Base-by-base conservation (phyloP, 2,329 filamentous ascomycete genomes). In the Monosporascus sp. region DNA sequence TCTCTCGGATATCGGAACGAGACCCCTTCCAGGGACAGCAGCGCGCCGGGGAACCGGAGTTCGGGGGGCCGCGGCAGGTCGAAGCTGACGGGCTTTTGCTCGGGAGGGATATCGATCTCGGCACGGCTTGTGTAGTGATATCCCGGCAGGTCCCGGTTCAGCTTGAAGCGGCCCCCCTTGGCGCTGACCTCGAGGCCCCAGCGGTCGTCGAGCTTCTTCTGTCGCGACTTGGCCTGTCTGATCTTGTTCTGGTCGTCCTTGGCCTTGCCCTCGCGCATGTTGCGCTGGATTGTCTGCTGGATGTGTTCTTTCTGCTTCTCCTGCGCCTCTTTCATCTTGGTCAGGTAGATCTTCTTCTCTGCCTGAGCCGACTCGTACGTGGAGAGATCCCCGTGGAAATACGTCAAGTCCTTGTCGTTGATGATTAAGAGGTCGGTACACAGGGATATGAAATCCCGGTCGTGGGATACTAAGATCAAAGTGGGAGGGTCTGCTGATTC, bases 191-290 rank as follows among this genome's bases (percentile, higher is more conserved):
- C 80, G 61, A 95, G 69, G 0, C 90, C 91, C 83, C 85, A 88
- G 6, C 89, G 78, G 52, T 94, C 86, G 53, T 95, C 89, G 1
- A 95, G 78, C 66, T 91, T 92, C 75, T 91, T 93, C 72, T 92
- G 88, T 1, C 89, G 79, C 5, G 86, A 89, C 58, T 91, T 92
- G 4, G 89, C 90, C 73, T 92, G 88, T n/a, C 88, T 84, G 3
- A 95, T 77, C 67, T 91, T 92, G 66, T 93, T 93, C 61, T 91
- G 87, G 63, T 95, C 90, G 31, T 90, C 88, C 26, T 86, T 87
- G 48, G 85, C 84, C 66, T 86, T 88, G 7, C 89, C 91, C 20
- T 86, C 81, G 59, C 86, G 87, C 63, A 91, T 80, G 60, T 89
- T 93, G 55, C 86, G 81, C 20, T 81, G 78, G 49, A 95, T 91